These are phyloP conservation scores for Talaromyces trachyspermus DNA, from an alignment of 495 filamentous ascomycete genomes.

Conservation along the genomic window DNA sequence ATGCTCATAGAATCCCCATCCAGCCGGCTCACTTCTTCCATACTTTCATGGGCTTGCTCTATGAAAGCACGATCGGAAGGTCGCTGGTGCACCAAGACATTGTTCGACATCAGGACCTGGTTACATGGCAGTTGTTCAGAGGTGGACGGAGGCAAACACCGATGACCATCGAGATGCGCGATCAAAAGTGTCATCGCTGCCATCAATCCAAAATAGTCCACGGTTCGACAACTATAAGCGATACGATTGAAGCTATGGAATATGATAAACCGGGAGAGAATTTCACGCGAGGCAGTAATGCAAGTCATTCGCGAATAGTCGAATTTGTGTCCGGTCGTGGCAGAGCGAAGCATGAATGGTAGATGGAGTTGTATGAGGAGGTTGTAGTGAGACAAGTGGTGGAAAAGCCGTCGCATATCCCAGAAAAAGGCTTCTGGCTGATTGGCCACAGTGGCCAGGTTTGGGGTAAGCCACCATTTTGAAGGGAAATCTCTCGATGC, in stretches of 20 bases:
- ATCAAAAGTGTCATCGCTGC: slow-evolving; percentile 28
- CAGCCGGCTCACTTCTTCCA: slow-evolving; percentile 21
- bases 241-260: slow-evolving; percentile 25
- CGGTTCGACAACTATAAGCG: slow-evolving; percentile 34
- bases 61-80: slow-evolving; percentile 34
- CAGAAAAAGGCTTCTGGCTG: slow-evolving; percentile 12
- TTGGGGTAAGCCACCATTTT: slow-evolving; percentile 28
- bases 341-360: slow-evolving; percentile 17
- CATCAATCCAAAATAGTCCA: slow-evolving; percentile 44
- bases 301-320: slow-evolving; percentile 32
- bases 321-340: slow-evolving; percentile 8
- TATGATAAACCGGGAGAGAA: slow-evolving; percentile 32
- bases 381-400: slow-evolving; percentile 36
- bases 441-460: slow-evolving; percentile 3
- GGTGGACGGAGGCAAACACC: no score
- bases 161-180: slow-evolving; percentile 8
- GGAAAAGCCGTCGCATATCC: slow-evolving; percentile 19
- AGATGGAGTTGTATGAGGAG: slow-evolving; percentile 25
- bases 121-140: no score
- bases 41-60: slow-evolving; percentile 31
- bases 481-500: slow-evolving; percentile 22
- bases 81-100: slow-evolving; percentile 31
- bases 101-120: background rate
- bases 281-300: slow-evolving; percentile 36
- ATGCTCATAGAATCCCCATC: slow-evolving; percentile 14